Conservation (phyloP, 2,329 filamentous ascomycete species). For the Huntiella moniliformis region DNA sequence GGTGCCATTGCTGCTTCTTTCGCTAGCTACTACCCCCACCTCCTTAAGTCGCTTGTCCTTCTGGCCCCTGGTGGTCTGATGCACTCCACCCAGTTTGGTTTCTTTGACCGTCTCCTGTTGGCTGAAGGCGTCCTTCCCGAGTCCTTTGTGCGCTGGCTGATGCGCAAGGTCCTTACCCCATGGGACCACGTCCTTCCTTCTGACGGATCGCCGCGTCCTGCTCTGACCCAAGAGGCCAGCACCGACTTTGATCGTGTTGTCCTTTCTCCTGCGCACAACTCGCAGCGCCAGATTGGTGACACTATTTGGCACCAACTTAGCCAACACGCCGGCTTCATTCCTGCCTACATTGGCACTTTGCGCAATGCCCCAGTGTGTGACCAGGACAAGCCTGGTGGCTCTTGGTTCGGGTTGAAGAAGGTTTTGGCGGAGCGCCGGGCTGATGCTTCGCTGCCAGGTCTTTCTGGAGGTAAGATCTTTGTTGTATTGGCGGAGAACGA, state of each 20-base stretch:
- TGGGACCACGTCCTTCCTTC: conserved; percentile 22
- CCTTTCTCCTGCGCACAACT: conserved; percentile 31
- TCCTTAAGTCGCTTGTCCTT: conserved; percentile 44
- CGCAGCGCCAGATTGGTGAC: conserved; percentile 35
- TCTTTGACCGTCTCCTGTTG: conserved; percentile 44
- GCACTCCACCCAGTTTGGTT: conserved; percentile 40
- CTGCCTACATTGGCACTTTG: conserved; percentile 53
- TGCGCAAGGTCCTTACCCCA: conserved; percentile 30
- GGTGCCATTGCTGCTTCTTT: conserved; percentile 57
- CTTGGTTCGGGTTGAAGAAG: conserved; percentile 39
- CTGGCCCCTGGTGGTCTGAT: conserved; percentile 53
- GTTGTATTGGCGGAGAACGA: conserved; percentile 50
- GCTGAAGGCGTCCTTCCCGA: conserved; percentile 40
- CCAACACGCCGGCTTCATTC: conserved; percentile 47
- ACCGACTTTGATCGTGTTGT: conserved; percentile 25
- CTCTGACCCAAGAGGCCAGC: conserved; percentile 19
- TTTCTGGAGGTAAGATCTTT: conserved; percentile 33
- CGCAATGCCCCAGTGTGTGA: conserved; percentile 49
- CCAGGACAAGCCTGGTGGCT: conserved; percentile 29
- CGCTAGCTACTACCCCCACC: conserved; percentile 44
- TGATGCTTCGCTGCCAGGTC: conserved; percentile 16
- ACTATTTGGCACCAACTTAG: conserved; percentile 53
- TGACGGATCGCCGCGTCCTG: conserved; percentile 17
- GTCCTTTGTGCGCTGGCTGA: conserved; percentile 33
- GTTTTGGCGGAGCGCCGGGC: conserved; percentile 25